A percentile compares a stretch with the other conserved stretches of the same genome.
phyloP scores from a whole-genome alignment of 2,329 filamentous ascomycete species.

The Claviceps capensis region DNA sequence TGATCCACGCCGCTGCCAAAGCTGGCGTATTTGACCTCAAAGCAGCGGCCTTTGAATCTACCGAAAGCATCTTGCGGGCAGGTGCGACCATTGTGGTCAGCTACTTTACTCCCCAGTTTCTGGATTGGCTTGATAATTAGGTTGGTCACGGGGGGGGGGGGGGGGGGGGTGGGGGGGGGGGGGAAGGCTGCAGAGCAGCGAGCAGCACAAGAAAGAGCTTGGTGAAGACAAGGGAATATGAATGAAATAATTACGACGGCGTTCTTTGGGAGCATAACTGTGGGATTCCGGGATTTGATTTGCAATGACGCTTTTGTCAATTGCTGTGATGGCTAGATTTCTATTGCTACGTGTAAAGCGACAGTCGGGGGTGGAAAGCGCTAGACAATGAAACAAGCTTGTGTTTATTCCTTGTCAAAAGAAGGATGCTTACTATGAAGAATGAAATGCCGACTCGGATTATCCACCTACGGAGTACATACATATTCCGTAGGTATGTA shows the following conservation, averaged over 20 bases:
- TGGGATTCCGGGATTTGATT: neutral
- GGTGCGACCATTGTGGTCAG: conserved; percentile 87
- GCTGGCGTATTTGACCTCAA: conserved; percentile 94
- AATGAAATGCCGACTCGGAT: no score
- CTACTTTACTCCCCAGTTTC: conserved; percentile 80
- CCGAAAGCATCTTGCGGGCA: conserved; percentile 82
- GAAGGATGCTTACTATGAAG: no score
- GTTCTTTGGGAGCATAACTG: neutral
- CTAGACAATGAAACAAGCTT: neutral
- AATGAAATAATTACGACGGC: neutral
- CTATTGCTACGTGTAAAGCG: neutral
- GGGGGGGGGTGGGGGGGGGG: neutral
- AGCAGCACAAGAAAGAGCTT: neutral
- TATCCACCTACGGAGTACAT: no score
- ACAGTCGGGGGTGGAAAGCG: neutral
- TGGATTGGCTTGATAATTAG: conserved; percentile 50
- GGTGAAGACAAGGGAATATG: neutral
- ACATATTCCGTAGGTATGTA: no score
- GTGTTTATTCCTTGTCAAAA: neutral
- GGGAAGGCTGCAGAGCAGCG: neutral
- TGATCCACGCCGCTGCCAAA: conserved; percentile 93
- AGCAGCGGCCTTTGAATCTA: conserved; percentile 87
- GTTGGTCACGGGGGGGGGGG: neutral
- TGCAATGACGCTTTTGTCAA: neutral
- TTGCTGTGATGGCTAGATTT: neutral